Evolutionary conservation across 495 filamentous ascomycete species (phyloP), one percentile per base, ranked within the genome.

Genomic region (Elasticomyces elasticus): DNA sequence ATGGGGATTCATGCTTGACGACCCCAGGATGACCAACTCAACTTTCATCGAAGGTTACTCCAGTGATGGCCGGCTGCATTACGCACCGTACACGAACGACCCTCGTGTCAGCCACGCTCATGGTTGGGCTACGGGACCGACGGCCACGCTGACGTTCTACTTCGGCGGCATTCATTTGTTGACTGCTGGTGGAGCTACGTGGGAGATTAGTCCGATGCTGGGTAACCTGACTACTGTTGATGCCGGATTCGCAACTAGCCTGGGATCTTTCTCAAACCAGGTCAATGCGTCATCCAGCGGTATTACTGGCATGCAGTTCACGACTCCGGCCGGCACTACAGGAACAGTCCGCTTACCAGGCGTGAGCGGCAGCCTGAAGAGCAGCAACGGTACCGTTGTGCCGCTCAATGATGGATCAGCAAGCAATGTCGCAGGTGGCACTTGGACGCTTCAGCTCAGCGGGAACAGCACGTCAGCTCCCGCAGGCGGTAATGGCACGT

Each of bases 1-100:
- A 62, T 85, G 81, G 80, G 78, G 75, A 13, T 79, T 78, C 68
- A 77, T 82, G 67, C 73, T 83, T 31, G 71, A 81, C 54, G 76
- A 80, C 42, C 72, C 72, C 2, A 75, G 79, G 38, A 77, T 79
- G 57, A 85, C 80, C 1, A 77, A 81, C 51, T 76, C 72, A 27
- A 83, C 80, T 0, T 72, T 80, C 64, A 72, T 79, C 43, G 80
- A 83, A 62, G 79, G 79, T 0, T 83, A 79, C 56, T 64, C 76
- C 11, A 65, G 62, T 1, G 74, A 81, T 62, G 80, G 79, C 20
- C 65, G 72, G 22, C 66, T 79, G 26, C 75, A 78, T 35, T 83
- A 85, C 61, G 73, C 77, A 3, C 74, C 77, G 0, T 82, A 82
- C 62, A 64, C 55, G 33, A 74, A 74, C 51, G 68, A 74, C 28